Base-by-base conservation (phyloP, 208 protist genomes). In the Trypanosoma vivax region DNA sequence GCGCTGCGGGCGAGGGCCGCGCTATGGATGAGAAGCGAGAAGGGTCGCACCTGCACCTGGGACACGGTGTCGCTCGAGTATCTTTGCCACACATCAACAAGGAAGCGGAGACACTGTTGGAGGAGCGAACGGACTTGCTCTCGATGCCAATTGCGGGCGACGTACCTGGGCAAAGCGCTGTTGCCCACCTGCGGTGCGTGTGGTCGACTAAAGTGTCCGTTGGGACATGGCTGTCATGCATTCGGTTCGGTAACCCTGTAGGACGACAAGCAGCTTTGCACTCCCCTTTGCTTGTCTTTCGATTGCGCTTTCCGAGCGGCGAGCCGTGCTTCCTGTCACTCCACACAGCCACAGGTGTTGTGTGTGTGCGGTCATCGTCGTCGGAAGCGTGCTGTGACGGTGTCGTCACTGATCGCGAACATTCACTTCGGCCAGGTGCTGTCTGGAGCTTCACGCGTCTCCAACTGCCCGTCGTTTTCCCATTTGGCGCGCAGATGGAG, bases 371-470 rank as follows among this genome's bases (percentile, higher is more conserved):
- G 14, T 28, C 6, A 19, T 19, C 10, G 39, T 6, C 6, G 39
- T 19, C n/a, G 39, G 10, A 19, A 19, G 16, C n/a, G 10, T 3
- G 46, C 3, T 3, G 4, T 47, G 21, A 19, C 23, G 38, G 2
- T 4, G 28, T n/a, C n/a, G 9, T 13, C n/a, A 25, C 27, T 3
- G 31, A 14, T 18, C 9, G 4, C 9, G n/a, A 16, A 23, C n/a
- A 21, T 7, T 5, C 31, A 42, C 18, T 24, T 23, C 4, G 21
- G 47, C n/a, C 27, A 51, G 25, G n/a, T 21, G 6, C 24, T 40
- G 18, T 34, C 10, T 64, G 57, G 57, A 50, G 45, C 29, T 65
- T 65, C 43, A 33, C 48, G 2, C 47, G 29, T 33, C 40, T 57
- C 27, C 39, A 50, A 34, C 34, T 65, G 6, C 59, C 59, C 28